phyloP scores from a whole-genome alignment of 768 basidiomycete genomes.

The Paxillus involutus region DNA sequence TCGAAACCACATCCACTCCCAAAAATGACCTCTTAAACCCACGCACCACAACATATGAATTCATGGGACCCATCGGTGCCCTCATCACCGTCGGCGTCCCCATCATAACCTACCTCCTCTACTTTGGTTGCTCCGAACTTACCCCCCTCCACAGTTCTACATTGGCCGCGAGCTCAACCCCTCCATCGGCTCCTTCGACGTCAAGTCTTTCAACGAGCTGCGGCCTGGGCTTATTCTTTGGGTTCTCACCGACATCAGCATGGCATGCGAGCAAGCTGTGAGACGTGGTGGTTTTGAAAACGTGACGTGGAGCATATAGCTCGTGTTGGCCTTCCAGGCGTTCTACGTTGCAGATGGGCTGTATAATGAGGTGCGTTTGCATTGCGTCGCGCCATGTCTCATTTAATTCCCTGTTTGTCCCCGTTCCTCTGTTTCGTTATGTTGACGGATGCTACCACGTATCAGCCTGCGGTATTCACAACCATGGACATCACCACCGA shows the following conservation, averaged over 20 bases:
- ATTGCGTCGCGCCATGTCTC: constrained; percentile 13
- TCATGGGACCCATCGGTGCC: constrained; percentile 80
- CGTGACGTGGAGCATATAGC: constrained; percentile 89
- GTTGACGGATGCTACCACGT: not conserved
- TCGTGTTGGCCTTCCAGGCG: constrained; percentile 81
- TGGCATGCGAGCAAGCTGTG: constrained; percentile 87
- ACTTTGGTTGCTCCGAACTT: constrained; percentile 72
- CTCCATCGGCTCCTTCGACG: constrained; percentile 70
- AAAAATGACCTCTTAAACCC: constrained; percentile 56
- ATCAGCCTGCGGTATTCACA: constrained; percentile 81
- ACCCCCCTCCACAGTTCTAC: constrained; percentile 60
- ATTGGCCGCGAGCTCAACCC: constrained; percentile 97
- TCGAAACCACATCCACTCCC: not conserved
- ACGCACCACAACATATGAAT: constrained; percentile 73
- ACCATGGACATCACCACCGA: constrained; percentile 98
- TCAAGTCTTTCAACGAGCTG: constrained; percentile 58
- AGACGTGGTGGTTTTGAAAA: constrained; percentile 63
- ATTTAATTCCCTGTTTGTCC: not conserved
- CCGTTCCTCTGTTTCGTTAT: not conserved
- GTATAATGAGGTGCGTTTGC: constrained; percentile 78
- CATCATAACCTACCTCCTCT: constrained; percentile 67
- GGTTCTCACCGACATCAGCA: constrained; percentile 86
- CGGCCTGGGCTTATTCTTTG: constrained; percentile 78
- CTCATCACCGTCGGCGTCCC: constrained; percentile 72
- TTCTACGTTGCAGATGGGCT: constrained; percentile 86